These are phyloP conservation scores for Rubia tinctorum DNA, from an alignment of 305 asterid species.

Conservation along the genomic window DNA sequence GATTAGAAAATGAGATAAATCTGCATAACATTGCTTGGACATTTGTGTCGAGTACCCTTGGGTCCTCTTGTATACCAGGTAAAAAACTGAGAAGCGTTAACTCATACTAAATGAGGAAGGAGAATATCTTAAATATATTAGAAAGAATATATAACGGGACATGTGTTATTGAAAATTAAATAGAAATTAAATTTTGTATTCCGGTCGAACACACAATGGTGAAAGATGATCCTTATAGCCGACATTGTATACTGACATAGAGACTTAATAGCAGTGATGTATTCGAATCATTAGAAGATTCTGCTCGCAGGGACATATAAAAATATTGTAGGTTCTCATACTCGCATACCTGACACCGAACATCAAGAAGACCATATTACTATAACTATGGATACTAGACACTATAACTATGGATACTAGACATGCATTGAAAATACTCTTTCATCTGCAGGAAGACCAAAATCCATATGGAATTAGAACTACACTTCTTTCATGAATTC, in stretches of 20 bases:
- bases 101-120: background rate
- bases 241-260: background rate
- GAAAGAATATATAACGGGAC: background rate
- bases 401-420: background rate
- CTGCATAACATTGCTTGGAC: background rate
- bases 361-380: background rate
- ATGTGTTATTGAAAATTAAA: background rate
- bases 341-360: background rate
- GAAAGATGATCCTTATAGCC: background rate
- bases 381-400: background rate
- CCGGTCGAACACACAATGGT: background rate
- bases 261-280: background rate
- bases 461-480: background rate
- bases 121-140: no score
- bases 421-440: background rate
- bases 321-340: background rate
- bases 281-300: background rate
- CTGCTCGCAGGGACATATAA: background rate
- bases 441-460: background rate
- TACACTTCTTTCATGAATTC: background rate
- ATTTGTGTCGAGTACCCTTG: background rate
- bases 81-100: background rate
- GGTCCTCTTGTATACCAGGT: background rate
- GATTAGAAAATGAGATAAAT: background rate
- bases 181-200: background rate